Base-by-base conservation (phyloP, 2,329 filamentous ascomycete genomes). In the Phyllosticta citrichinensis region DNA sequence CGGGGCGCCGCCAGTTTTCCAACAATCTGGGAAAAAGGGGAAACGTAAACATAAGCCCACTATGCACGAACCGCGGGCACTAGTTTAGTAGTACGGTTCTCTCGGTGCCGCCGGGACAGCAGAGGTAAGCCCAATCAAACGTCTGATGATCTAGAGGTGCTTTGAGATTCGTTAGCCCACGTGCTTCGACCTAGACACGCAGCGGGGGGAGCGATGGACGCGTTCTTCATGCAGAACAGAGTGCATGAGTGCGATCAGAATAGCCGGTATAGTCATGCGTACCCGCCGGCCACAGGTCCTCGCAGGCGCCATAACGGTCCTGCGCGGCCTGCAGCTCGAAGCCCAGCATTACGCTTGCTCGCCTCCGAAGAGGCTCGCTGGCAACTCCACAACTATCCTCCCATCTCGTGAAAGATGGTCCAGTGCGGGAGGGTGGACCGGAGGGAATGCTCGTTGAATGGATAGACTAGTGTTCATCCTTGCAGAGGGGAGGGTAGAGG, bases 351-450 rank as follows among this genome's bases (percentile, higher is more conserved):
- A 74, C 68, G 71, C 69, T 64, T 67, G 72, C 73, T 71, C 77
- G 83, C 66, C 66, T 65, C 60, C 65, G 57, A 62, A 57, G 66
- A 64, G 65, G 62, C 66, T 66, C 70, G 65, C 70, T 68, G 72
- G 77, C 72, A 83, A 88, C 87, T 89, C 84, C 86, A 89, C 87
- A 86, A 89, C 87, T 81, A 72, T 75, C 89, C 87, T 57, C 52
- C 60, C 60, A 75, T 78, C 80, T 47, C 40, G 14, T 63, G 53
- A 25, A 71, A 68, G 27, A 73, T 66, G 69, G 84, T 90, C 78
- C 73, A 83, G 86, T 88, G 84, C 74, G 86, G 83, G 81, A 89
- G 87, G 78, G 83, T 84, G 82, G 83, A 85, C 87, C 79, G 86
- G 86, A 79, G 73, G 77, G 76, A 75, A 22, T 81, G 60, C 24